Evolutionary conservation across 2,329 filamentous ascomycete species (phyloP), one percentile per base, ranked within the genome.

Genomic region (Trichoderma sp.): DNA sequence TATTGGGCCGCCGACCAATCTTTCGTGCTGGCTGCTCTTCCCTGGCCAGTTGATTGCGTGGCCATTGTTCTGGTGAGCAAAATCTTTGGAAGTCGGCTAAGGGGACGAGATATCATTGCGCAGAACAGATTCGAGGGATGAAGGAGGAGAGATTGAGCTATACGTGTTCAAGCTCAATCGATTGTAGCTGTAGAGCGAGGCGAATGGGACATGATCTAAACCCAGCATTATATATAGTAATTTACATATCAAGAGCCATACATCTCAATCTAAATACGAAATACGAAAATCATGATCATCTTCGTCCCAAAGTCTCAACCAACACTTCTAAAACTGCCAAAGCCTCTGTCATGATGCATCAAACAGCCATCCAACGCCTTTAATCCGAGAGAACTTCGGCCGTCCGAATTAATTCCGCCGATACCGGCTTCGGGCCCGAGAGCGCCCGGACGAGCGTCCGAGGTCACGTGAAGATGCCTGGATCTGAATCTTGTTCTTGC

Each of bases 1-100:
- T 90, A 90, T 76, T 88, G 87, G 3, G 79, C 75, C 53, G 88
- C 85, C n/a, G 82, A 87, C 88, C 88, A 90, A 26, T 78, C 77
- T 13, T 77, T 75, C 2, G 74, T 76, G 23, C 1, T 12, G 20
- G 43, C 68, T 20, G 59, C 68, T 69, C 68, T 70, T 23, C 43
- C 68, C 20, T 64, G 59, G 1, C 59, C 30, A 20, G 39, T 32
- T 32, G 67, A 23, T 12, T 62, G 67, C 28, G 71, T 64, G 20
- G 71, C 66, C 71, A 69, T 69, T 20, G 71, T 53, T 65, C 34
- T 58, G n/a, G 13, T 64, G 3, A 70, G n/a, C 8, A 70, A 12
- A 15, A n/a, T 71, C 13, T 26, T 65, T 26, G 53, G 28, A 11
- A 57, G 30, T 26, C 23, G 20, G 28, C 13, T 17, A n/a, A 65